These are phyloP conservation scores for Capsicum chinense DNA, from an alignment of 257 asterid genomes.

Conservation along the genomic window DNA sequence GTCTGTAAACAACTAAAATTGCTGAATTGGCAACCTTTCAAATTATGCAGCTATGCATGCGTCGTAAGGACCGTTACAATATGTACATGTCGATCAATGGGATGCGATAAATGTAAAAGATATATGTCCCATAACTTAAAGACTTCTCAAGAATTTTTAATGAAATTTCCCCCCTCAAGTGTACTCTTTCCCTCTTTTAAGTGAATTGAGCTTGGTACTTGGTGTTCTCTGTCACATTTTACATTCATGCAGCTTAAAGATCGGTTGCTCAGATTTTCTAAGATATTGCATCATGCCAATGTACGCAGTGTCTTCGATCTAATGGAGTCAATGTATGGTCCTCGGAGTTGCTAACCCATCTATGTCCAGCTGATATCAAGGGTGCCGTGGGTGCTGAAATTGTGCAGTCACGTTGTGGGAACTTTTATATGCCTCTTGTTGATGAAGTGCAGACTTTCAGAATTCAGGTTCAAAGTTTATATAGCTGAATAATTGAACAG, in stretches of 20 bases:
- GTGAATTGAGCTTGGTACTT: not conserved
- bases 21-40: not conserved
- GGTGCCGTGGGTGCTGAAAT: conserved; percentile 28
- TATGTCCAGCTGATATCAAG: conserved; percentile 41
- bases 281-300: conserved; percentile 72
- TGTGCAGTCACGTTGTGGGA: conserved; percentile 60
- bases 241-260: conserved; percentile 70
- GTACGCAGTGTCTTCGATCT: too few relatives aligned
- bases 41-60: not conserved
- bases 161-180: not conserved
- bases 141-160: not conserved
- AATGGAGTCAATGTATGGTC: conserved; percentile 74
- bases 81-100: not conserved
- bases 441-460: conserved; percentile 66
- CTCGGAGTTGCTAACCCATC: conserved; percentile 83
- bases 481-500: conserved; percentile 68
- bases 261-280: conserved; percentile 58
- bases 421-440: conserved; percentile 59
- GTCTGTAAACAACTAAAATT: not conserved
- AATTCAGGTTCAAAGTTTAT: conserved; percentile 79
- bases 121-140: not conserved
- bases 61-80: not conserved
- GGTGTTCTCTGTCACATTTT: conserved; percentile 49
- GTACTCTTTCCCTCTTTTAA: not conserved
- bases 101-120: not conserved